Evolutionary conservation across 139 green algal species (phyloP).

Genomic region (Nannochloris sp.): DNA sequence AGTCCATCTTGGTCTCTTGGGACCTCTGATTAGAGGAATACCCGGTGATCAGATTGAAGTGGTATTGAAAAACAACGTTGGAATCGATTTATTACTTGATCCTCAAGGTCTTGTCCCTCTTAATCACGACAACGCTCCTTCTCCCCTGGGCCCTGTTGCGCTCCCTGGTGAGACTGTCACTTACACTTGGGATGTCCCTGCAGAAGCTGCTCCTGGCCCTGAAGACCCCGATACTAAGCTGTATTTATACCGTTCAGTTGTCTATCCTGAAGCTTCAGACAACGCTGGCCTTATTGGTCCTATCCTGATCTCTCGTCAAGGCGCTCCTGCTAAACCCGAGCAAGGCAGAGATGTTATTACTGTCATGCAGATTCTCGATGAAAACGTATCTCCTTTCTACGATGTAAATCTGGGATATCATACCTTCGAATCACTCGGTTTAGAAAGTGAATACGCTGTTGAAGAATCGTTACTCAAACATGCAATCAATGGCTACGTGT

Average conservation of each 20-base stretch:
- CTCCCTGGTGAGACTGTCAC: not conserved
- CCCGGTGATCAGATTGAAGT: conserved; percentile 29
- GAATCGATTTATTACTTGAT: conserved; percentile 16
- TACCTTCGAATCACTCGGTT: not conserved
- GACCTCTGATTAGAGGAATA: conserved; percentile 6
- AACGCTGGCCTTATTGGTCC: conserved; percentile 48
- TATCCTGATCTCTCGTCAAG: conserved; percentile 39
- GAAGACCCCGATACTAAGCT: conserved; percentile 13
- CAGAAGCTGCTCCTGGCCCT: not conserved
- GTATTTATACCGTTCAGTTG: conserved; percentile 30
- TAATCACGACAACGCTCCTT: not conserved
- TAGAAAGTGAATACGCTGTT: conserved; percentile 7
- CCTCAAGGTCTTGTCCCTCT: conserved; percentile 9
- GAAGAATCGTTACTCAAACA: conserved; percentile 26
- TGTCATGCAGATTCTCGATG: conserved; percentile 30
- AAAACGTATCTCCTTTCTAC: conserved; percentile 13
- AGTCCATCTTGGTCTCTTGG: not conserved
- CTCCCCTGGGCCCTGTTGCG: not conserved
- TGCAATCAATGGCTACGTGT: conserved; percentile 35
- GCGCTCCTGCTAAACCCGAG: not conserved
- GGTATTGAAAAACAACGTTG: conserved; percentile 29
- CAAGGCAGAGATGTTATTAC: conserved; percentile 29
- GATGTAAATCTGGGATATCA: conserved; percentile 14
- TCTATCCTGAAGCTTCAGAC: conserved; percentile 32
- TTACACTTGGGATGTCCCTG: conserved; percentile 17